Conservation (phyloP, 805 yeast genomes). For the Pachysolen tannophilus region DNA sequence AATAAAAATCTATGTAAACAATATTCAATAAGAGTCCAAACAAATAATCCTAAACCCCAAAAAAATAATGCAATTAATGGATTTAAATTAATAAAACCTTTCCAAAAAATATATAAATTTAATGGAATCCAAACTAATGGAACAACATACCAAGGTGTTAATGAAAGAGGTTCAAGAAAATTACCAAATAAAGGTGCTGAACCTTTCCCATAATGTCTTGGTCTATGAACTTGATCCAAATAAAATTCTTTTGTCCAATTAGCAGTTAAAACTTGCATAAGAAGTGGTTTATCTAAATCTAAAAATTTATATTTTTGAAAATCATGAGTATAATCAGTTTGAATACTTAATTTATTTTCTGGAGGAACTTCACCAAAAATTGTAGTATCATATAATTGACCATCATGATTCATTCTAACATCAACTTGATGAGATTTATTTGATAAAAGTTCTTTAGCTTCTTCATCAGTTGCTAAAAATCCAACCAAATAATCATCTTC, state of each 20-base stretch:
- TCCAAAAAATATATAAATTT: slow-evolving; percentile 51
- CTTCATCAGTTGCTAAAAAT: slow-evolving; percentile 72
- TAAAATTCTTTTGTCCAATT: slow-evolving; percentile 82
- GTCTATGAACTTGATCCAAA: slow-evolving; percentile 94
- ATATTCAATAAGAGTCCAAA: slow-evolving; percentile 93
- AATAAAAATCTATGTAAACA: slow-evolving; percentile 82
- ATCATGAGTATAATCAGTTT: slow-evolving; percentile 73
- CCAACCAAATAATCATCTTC: slow-evolving; percentile 82
- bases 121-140: slow-evolving; percentile 86
- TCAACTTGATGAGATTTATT: slow-evolving; percentile 55
- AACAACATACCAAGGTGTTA: slow-evolving; percentile 93
- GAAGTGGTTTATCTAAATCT: slow-evolving; percentile 75
- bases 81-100: slow-evolving; percentile 47
- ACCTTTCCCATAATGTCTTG: slow-evolving; percentile 96
- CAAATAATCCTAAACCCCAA: slow-evolving; percentile 74
- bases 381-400: slow-evolving; percentile 39
- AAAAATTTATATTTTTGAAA: slow-evolving; percentile 72
- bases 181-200: slow-evolving; percentile 95
- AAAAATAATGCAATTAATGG: slow-evolving; percentile 40
- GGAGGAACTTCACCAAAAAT: slow-evolving; percentile 61
- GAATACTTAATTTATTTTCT: slow-evolving; percentile 63
- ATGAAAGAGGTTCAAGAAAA: slow-evolving; percentile 82
- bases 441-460: slow-evolving; percentile 61
- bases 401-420: slow-evolving; percentile 35
- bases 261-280: slow-evolving; percentile 71